Base-by-base conservation (phyloP, 148 eudicot genomes). In the Dianthus caryophyllus region DNA sequence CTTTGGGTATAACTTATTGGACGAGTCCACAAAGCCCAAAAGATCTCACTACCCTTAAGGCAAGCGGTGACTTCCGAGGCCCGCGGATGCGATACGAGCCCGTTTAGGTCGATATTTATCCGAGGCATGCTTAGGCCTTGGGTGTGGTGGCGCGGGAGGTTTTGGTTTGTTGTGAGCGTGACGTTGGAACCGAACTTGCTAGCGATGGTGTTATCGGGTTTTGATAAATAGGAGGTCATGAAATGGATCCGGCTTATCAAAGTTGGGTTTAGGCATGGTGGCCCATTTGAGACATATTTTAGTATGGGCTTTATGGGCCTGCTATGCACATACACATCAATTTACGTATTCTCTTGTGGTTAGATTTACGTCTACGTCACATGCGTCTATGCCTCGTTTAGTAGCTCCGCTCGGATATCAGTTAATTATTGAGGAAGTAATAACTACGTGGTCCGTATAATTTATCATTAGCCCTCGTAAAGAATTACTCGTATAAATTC, bases 71-170 rank as follows among this genome's bases (percentile, higher is more conserved):
- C 90, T 18, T 94, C 97, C 0, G 98, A 80, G 52, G 97, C 97
- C 53, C 98, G 81, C 2, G 98, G 95, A 77, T 93, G 98, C 4
- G 98, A 91, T 13, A 93, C 86, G 3, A 84, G 68, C 1, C 94
- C 91, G 14, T 85, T 75, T 0, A 82, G 83, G 0, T 71, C 87
- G 0, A 89, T 80, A 63, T 89, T 91, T 6, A 85, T 48, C 4
- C 96, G 81, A 12, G 91, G 89, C 94, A 93, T 81, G 73, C 75
- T 67, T 47, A 92, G 16, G 44, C 98, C 91, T 14, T 83, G 89
- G 20, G 98, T 89, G 68, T 85, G 86, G 46, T 78, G 71, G 18
- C 98, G 91, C 0, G 98, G 95, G 7, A 89, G 76, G 65, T 79
- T 92, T 9, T 7, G 64, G 38, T 73, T 73, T 36, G 47, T 84